These are phyloP conservation scores for Ceratocystiopsis brevicomis DNA, from an alignment of 2,329 filamentous ascomycete species.

Conservation along the genomic window DNA sequence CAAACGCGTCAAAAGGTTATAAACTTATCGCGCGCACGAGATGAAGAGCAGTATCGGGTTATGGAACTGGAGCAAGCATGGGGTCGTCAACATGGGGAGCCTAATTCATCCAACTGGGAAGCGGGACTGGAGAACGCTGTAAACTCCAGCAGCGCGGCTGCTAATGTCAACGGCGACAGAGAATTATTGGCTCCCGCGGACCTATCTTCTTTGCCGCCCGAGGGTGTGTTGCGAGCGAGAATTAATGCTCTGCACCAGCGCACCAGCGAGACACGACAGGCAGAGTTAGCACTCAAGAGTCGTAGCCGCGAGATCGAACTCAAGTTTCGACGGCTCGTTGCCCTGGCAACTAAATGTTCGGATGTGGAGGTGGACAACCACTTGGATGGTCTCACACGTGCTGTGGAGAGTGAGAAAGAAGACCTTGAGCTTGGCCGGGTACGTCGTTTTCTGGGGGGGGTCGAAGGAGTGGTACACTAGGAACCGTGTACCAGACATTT, in stretches of 20 bases:
- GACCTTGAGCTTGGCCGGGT: constrained; percentile 62
- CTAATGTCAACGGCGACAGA: constrained; percentile 15
- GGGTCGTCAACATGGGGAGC: constrained; percentile 18
- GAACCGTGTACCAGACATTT: neutral
- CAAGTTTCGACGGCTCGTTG: constrained; percentile 76
- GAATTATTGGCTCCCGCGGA: too few relatives aligned
- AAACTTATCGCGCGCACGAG: constrained; percentile 58
- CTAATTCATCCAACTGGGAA: constrained; percentile 33
- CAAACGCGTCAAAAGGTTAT: constrained; percentile 51
- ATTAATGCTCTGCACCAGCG: constrained; percentile 52
- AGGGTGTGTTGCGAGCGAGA: constrained; percentile 43
- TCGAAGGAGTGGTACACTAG: constrained; percentile 36
- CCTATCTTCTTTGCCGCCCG: constrained; percentile 23
- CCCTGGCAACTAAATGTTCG: constrained; percentile 63
- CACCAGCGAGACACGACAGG: constrained; percentile 45
- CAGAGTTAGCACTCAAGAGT: constrained; percentile 53
- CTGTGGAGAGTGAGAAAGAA: constrained; percentile 70
- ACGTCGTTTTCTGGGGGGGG: constrained; percentile 58
- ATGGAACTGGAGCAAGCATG: constrained; percentile 26
- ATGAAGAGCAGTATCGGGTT: constrained; percentile 44
- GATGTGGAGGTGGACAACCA: constrained; percentile 66
- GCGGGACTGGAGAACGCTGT: constrained; percentile 29
- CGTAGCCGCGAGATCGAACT: constrained; percentile 69
- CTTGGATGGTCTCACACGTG: constrained; percentile 61
- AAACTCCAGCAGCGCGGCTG: constrained; percentile 10